Evolutionary conservation across 73 alveolate species (phyloP).

Genomic region (Symbiodinium natans): DNA sequence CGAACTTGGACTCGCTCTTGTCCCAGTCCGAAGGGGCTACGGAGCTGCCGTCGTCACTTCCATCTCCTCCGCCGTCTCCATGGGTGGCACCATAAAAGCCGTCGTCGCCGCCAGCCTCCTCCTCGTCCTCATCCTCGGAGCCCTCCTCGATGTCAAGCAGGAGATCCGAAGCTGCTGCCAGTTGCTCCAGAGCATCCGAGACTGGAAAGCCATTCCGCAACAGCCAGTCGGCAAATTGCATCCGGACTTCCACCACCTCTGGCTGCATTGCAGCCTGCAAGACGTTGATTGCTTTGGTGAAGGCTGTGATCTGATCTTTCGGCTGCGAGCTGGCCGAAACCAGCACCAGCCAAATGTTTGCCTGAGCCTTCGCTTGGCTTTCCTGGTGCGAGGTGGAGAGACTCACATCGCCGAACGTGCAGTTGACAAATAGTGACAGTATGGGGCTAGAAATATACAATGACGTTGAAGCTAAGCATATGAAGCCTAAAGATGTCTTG

Average conservation of each 20-base stretch:
- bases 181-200: slow-evolving; percentile 64
- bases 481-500: no score
- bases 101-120: slow-evolving; percentile 52
- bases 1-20: slow-evolving; percentile 55
- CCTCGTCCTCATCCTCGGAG: slow-evolving; percentile 75
- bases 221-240: slow-evolving; percentile 81
- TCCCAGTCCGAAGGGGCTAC: slow-evolving; percentile 91
- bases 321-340: slow-evolving; percentile 70
- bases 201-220: slow-evolving; percentile 61
- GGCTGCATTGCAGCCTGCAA: slow-evolving; percentile 85
- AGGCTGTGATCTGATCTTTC: slow-evolving; percentile 70
- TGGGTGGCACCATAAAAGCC: slow-evolving; percentile 29
- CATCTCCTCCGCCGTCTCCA: slow-evolving; percentile 15
- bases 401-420: neutral
- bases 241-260: slow-evolving; percentile 74
- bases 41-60: slow-evolving; percentile 59
- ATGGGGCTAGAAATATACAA: no score
- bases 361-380: slow-evolving; percentile 82
- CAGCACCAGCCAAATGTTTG: slow-evolving; percentile 84
- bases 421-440: neutral
- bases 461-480: no score
- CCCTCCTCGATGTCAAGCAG: slow-evolving; percentile 71
- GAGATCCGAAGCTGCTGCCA: slow-evolving; percentile 56
- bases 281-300: slow-evolving; percentile 81
- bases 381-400: neutral